Percentiles rank a stretch among this genome's conserved stretches.
Conservation (phyloP, 257 asterid species). For the Anisodus tanguticus region DNA sequence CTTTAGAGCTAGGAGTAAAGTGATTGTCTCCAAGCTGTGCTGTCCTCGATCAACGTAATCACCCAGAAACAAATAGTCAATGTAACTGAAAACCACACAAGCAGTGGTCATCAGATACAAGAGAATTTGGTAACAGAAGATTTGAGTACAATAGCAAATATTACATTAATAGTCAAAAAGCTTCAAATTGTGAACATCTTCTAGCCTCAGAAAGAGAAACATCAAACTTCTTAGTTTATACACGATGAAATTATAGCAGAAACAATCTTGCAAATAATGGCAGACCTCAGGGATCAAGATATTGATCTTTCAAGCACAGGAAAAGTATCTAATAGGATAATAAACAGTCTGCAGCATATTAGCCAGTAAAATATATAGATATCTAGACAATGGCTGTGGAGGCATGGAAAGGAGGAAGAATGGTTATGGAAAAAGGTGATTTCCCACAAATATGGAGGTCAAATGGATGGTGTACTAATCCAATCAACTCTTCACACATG, state of each 20-base stretch:
- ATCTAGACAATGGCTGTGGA: neutral
- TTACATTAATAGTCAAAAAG: neutral
- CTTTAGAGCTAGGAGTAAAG: slow-evolving; percentile 95
- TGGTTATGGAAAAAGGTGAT: too few species aligned
- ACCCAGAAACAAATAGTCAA: slow-evolving; percentile 95
- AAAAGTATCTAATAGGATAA: slow-evolving; percentile 19
- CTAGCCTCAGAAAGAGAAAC: slow-evolving; percentile 27
- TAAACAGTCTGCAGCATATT: slow-evolving; percentile 12
- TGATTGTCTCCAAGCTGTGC: slow-evolving; percentile 99
- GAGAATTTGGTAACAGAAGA: neutral
- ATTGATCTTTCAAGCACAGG: slow-evolving; percentile 24
- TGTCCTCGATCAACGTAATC: slow-evolving; percentile 99
- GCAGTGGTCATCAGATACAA: slow-evolving; percentile 30
- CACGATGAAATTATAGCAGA: neutral
- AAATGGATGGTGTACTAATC: slow-evolving; percentile 9
- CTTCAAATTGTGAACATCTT: neutral
- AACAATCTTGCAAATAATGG: neutral
- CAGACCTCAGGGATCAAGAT: slow-evolving; percentile 3
- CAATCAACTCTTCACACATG: slow-evolving; percentile 4
- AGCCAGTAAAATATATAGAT: neutral
- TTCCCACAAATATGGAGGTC: neutral
- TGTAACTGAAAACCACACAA: slow-evolving; percentile 68
- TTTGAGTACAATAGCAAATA: slow-evolving; percentile 13
- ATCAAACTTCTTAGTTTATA: slow-evolving; percentile 25
- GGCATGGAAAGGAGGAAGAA: too few species aligned